Base-by-base conservation (phyloP, 2,329 filamentous ascomycete species). In the Trichoderma polysporum region DNA sequence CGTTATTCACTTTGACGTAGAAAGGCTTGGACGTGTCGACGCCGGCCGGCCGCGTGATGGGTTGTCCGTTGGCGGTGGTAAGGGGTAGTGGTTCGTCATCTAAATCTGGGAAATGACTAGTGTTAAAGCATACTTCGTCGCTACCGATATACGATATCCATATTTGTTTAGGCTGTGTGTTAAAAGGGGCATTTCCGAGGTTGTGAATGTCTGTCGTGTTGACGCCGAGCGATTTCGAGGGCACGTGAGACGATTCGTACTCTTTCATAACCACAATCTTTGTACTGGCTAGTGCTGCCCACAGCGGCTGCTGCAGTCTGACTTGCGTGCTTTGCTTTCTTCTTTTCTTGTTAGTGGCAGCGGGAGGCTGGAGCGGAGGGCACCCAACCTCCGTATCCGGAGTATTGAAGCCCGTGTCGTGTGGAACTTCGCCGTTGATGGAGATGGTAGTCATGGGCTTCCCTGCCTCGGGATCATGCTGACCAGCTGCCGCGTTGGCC, bases 241-340 rank as follows among this genome's bases (percentile, higher is more conserved):
- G 86, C 67, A 90, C 88, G 76, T 91, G 89, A 71, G 91, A 94
- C 76, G 96, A 87, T 79, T 93, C 91, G 73, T 92, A 92, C 79
- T 93, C 94, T 81, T 97, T 95, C 75, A 96, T 90, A 80, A 97
- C 93, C 73, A 95, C 94, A 76, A 97, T 94, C 84, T 97, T 97
- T 75, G 94, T 97, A 80, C 93, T 97, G 60, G 94, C 94, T 73
- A 97, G 86, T 56, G 94, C 94, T 70, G 94, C 93, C 94, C 94
- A 97, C 71, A 97, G 87, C 57, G 94, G 94, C 80, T 97, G 94
- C 75, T 93, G 90, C 77, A 93, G 92, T 78, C 94, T 86, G 71
- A 97, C 93, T 78, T 95, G 92, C 67, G 93, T 93, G 75, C 92
- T 94, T 80, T 97, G 93, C 81, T 95, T 94, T 80, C 91, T 88